A percentile compares a stretch with the other conserved stretches of the same genome.
Evolutionary conservation across 352 stramenopile genomes (phyloP).

Genomic region (Globisporangium paddicum): DNA sequence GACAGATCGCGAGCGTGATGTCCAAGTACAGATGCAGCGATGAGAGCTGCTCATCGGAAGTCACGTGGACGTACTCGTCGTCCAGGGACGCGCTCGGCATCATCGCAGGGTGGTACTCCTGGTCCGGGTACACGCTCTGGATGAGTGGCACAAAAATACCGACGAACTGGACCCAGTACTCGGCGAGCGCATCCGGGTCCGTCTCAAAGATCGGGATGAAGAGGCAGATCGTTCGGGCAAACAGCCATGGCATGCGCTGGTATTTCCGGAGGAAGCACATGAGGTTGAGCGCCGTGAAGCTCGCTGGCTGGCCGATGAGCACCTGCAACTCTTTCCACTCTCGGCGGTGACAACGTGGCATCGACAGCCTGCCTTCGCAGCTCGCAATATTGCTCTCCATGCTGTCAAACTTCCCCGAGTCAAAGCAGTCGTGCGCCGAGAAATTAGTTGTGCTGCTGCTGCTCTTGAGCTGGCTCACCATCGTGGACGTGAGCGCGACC

Average conservation of each 20-base stretch:
- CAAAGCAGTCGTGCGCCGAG: constrained; percentile 9
- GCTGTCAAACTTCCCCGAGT: neutral
- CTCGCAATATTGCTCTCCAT: neutral
- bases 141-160: constrained; percentile 22
- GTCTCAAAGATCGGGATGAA: constrained; percentile 30
- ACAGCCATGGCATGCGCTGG: constrained; percentile 19
- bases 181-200: constrained; percentile 11
- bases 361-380: neutral
- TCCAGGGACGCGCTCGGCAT: constrained; percentile 17
- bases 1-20: constrained; percentile 27
- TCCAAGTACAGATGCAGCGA: constrained; percentile 28
- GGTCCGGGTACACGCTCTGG: constrained; percentile 16
- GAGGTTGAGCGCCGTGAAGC: constrained; percentile 28
- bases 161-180: constrained; percentile 35
- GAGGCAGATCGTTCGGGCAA: constrained; percentile 23
- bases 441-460: neutral
- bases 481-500: constrained; percentile 18
- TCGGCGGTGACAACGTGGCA: constrained; percentile 7
- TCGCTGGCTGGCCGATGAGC: constrained; percentile 16
- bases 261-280: constrained; percentile 34
- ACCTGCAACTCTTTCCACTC: constrained; percentile 20
- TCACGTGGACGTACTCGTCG: constrained; percentile 1
- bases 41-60: constrained; percentile 17
- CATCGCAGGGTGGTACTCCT: constrained; percentile 31
- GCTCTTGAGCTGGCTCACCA: neutral